phyloP scores from a whole-genome alignment of 2,329 filamentous ascomycete genomes.

The Tolypocladium capitatum region DNA sequence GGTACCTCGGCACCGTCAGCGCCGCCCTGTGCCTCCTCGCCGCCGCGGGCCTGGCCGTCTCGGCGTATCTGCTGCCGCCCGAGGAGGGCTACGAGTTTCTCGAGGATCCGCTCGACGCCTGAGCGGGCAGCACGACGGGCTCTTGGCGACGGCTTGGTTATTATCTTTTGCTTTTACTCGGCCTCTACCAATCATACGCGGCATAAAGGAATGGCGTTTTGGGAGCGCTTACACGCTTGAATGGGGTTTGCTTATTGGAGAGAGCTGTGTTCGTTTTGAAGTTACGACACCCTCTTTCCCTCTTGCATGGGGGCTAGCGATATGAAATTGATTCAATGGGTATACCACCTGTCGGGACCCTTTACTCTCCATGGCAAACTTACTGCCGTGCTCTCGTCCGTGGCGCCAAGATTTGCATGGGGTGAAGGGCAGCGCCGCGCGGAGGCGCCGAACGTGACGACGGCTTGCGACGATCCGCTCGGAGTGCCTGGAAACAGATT shows the following conservation, averaged over 20 bases:
- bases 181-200: not conserved
- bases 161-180: not conserved
- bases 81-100: slow-evolving; percentile 78
- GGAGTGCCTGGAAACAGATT: not conserved
- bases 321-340: not conserved
- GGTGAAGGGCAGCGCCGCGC: not conserved
- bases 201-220: not conserved
- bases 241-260: not conserved
- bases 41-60: slow-evolving; percentile 47
- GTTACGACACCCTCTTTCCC: not conserved
- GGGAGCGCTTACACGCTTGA: not conserved
- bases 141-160: not conserved
- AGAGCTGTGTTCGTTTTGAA: not conserved
- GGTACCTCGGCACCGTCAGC: slow-evolving; percentile 53
- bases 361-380: not conserved
- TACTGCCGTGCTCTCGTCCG: no score
- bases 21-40: slow-evolving; percentile 38
- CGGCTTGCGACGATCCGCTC: not conserved
- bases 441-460: not conserved
- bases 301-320: not conserved
- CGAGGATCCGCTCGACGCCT: slow-evolving; percentile 39
- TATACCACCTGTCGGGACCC: no score
- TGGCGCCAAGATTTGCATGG: no score
- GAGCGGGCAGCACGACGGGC: slow-evolving; percentile 4
- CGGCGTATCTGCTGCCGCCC: slow-evolving; percentile 56